A percentile compares a stretch with the other conserved stretches of the same genome.
These are phyloP conservation scores for Schizochytrium sp. DNA, from an alignment of 108 stramenopile genomes.

Conservation along the genomic window DNA sequence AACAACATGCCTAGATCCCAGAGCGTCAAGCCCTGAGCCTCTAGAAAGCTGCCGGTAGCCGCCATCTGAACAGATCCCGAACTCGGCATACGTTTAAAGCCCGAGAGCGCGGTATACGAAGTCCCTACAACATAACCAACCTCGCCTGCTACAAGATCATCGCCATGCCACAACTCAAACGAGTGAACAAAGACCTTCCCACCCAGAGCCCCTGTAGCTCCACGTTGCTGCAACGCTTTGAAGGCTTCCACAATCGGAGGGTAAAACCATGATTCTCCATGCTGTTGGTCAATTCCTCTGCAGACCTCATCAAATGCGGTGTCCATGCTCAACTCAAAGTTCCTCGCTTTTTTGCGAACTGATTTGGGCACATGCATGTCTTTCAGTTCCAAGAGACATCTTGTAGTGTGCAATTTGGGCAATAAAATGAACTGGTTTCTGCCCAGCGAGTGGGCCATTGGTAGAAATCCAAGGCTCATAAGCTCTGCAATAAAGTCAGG, in stretches of 20 bases:
- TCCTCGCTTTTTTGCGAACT: conserved; percentile 79
- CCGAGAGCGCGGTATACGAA: conserved; percentile 85
- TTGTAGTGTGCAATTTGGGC: conserved; percentile 84
- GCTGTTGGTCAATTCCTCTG: conserved; percentile 83
- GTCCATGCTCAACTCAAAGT: conserved; percentile 80
- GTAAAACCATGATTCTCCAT: conserved; percentile 83
- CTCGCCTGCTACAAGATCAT: conserved; percentile 83
- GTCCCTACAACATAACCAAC: conserved; percentile 84
- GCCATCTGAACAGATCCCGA: conserved; percentile 86
- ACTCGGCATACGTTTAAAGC: conserved; percentile 79
- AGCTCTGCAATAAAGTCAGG: conserved; percentile 80
- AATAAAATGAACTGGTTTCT: conserved; percentile 68
- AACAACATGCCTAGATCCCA: conserved; percentile 89
- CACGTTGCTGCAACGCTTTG: conserved; percentile 61
- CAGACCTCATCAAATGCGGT: conserved; percentile 80
- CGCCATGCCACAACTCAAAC: conserved; percentile 82
- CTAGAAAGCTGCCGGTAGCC: conserved; percentile 78
- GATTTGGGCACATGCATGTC: conserved; percentile 82
- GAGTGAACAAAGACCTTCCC: conserved; percentile 79
- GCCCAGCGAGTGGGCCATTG: conserved; percentile 77
- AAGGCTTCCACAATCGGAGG: conserved; percentile 82
- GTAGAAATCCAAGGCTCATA: conserved; percentile 86
- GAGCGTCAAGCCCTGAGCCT: conserved; percentile 72
- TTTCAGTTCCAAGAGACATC: conserved; percentile 79
- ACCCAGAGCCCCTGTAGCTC: neutral